Evolutionary conservation across 2,329 filamentous ascomycete genomes (phyloP).

Genomic region (Metarhizium sp.): DNA sequence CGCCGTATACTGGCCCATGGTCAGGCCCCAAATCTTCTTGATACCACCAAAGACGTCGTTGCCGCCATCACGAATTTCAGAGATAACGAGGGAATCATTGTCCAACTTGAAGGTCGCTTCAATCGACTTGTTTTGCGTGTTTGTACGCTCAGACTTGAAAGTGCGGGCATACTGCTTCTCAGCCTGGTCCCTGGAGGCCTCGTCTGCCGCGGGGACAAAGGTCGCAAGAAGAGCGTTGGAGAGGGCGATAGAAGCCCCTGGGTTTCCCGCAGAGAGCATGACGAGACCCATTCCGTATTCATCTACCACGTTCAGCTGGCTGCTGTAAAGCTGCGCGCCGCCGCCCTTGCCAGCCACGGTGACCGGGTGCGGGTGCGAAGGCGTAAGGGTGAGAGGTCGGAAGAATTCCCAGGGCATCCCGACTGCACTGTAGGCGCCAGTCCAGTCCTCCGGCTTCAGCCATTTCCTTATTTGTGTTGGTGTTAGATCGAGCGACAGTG

Average conservation of each 20-base stretch:
- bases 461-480: slow-evolving; percentile 18
- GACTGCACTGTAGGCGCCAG: slow-evolving; percentile 20
- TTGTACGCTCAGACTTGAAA: not conserved
- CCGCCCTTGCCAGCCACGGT: slow-evolving; percentile 26
- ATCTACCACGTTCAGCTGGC: slow-evolving; percentile 25
- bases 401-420: slow-evolving; percentile 30
- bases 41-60: slow-evolving; percentile 13
- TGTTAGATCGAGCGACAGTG: slow-evolving; percentile 15
- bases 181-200: slow-evolving; percentile 17
- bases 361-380: slow-evolving; percentile 19
- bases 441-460: slow-evolving; percentile 24
- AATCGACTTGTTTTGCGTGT: not conserved
- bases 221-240: slow-evolving; percentile 19
- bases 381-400: slow-evolving; percentile 15
- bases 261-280: slow-evolving; percentile 21
- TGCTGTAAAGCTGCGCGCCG: slow-evolving; percentile 22
- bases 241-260: slow-evolving; percentile 16
- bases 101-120: slow-evolving; percentile 14
- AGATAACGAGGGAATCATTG: slow-evolving; percentile 14
- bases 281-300: slow-evolving; percentile 24
- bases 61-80: slow-evolving; percentile 13
- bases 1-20: slow-evolving; percentile 15
- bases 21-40: slow-evolving; percentile 12
- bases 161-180: slow-evolving; percentile 10
- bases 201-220: slow-evolving; percentile 19